A percentile compares a stretch with the other conserved stretches of the same genome.
phyloP scores from a whole-genome alignment of 73 alveolate species.

The Paramecium sonneborni region DNA sequence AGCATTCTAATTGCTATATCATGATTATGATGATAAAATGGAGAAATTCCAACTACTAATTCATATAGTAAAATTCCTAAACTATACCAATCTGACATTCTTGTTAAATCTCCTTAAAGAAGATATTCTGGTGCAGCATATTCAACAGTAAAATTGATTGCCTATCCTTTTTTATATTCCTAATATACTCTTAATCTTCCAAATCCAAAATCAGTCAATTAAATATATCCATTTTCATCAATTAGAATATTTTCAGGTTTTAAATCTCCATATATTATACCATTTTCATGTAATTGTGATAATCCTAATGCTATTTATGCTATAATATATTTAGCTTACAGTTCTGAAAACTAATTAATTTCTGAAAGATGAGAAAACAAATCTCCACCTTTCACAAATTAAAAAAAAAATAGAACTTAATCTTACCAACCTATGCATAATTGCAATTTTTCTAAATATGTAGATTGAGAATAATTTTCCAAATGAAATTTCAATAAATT shows the following conservation, averaged over 20 bases:
- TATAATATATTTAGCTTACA: conserved; percentile 16
- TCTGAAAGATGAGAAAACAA: conserved; percentile 15
- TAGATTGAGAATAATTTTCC: neutral
- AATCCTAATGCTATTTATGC: conserved; percentile 31
- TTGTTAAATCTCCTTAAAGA: conserved; percentile 24
- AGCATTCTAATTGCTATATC: conserved; percentile 36
- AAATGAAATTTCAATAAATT: conserved; percentile 22
- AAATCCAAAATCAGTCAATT: conserved; percentile 43
- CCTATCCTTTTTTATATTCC: neutral
- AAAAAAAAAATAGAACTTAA: neutral
- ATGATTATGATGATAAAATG: conserved; percentile 45
- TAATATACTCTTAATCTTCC: conserved; percentile 29
- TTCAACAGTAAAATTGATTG: conserved; percentile 28
- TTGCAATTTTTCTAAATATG: neutral
- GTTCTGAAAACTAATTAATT: neutral
- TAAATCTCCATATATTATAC: conserved; percentile 38
- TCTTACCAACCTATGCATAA: neutral
- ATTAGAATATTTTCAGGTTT: conserved; percentile 51
- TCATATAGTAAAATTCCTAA: conserved; percentile 61
- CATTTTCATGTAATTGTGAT: conserved; percentile 21
- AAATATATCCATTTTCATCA: conserved; percentile 25
- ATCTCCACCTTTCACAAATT: conserved; percentile 43
- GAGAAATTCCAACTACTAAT: conserved; percentile 62
- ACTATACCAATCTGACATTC: conserved; percentile 70
- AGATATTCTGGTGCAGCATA: conserved; percentile 50